phyloP scores from a whole-genome alignment of 2,329 filamentous ascomycete species.

The Cordyceps cateniannulata region DNA sequence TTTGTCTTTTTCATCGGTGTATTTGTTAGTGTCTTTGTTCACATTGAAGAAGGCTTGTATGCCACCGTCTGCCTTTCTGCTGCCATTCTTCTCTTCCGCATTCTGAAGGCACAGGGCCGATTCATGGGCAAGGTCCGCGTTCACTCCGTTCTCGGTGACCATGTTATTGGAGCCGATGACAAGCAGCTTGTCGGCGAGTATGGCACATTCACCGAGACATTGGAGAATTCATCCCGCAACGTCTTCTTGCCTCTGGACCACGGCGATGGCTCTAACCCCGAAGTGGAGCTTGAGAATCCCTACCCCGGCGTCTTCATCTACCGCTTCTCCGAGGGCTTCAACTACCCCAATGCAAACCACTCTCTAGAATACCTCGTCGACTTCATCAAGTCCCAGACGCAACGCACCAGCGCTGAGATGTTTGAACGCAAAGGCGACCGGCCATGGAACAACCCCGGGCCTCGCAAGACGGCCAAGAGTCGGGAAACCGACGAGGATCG shows the following conservation, averaged over 20 bases:
- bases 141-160: constrained; percentile 74
- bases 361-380: constrained; percentile 44
- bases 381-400: constrained; percentile 64
- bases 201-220: constrained; percentile 39
- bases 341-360: constrained; percentile 47
- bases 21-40: constrained; percentile 71
- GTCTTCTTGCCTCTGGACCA: constrained; percentile 43
- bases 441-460: constrained; percentile 92
- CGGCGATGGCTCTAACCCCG: constrained; percentile 45
- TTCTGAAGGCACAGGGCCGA: constrained; percentile 70
- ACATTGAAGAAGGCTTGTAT: constrained; percentile 83
- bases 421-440: constrained; percentile 67
- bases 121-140: constrained; percentile 76
- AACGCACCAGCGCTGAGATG: constrained; percentile 64
- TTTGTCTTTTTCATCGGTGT: constrained; percentile 83
- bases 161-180: constrained; percentile 54
- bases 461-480: constrained; percentile 40
- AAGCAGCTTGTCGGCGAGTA: constrained; percentile 40
- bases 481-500: constrained; percentile 28
- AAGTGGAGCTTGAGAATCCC: constrained; percentile 37
- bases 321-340: constrained; percentile 49
- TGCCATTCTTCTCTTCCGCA: constrained; percentile 67
- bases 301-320: constrained; percentile 51
- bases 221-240: constrained; percentile 27
- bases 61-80: constrained; percentile 66